These are phyloP conservation scores for Alternaria incomplexa DNA, from an alignment of 2,329 filamentous ascomycete species.

Conservation along the genomic window DNA sequence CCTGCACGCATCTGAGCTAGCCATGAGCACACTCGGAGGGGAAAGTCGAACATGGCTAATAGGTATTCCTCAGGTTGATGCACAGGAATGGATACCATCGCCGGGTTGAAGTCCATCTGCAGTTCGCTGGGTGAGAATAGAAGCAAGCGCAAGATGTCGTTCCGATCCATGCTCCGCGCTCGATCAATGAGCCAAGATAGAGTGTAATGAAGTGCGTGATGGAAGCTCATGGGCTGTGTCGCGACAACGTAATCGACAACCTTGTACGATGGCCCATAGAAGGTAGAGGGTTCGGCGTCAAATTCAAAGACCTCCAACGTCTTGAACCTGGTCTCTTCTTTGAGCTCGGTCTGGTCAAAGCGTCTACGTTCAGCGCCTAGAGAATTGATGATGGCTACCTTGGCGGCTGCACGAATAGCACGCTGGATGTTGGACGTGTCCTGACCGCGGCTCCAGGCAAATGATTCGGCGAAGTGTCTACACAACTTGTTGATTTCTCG, in stretches of 20 bases:
- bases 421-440: conserved; percentile 70
- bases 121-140: conserved; percentile 75
- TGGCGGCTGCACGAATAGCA: conserved; percentile 77
- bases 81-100: conserved; percentile 66
- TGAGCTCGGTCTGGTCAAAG: conserved; percentile 87
- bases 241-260: conserved; percentile 84
- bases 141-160: conserved; percentile 71
- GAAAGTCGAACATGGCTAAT: conserved; percentile 89
- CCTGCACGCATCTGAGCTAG: conserved; percentile 96
- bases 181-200: conserved; percentile 95
- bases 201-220: conserved; percentile 95
- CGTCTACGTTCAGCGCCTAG: conserved; percentile 85
- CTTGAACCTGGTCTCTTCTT: conserved; percentile 84
- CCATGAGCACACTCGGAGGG: conserved; percentile 92
- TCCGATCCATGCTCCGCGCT: conserved; percentile 74
- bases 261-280: conserved; percentile 58
- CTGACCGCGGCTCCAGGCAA: conserved; percentile 70
- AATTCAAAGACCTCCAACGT: conserved; percentile 79
- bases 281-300: conserved; percentile 55
- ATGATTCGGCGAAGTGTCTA: conserved; percentile 85
- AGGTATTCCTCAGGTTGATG: conserved; percentile 77
- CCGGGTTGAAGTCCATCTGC: conserved; percentile 63
- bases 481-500: conserved; percentile 94
- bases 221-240: conserved; percentile 91
- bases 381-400: conserved; percentile 86